Conservation (phyloP, 352 stramenopile species). For the Thalassiosira exigua region DNA sequence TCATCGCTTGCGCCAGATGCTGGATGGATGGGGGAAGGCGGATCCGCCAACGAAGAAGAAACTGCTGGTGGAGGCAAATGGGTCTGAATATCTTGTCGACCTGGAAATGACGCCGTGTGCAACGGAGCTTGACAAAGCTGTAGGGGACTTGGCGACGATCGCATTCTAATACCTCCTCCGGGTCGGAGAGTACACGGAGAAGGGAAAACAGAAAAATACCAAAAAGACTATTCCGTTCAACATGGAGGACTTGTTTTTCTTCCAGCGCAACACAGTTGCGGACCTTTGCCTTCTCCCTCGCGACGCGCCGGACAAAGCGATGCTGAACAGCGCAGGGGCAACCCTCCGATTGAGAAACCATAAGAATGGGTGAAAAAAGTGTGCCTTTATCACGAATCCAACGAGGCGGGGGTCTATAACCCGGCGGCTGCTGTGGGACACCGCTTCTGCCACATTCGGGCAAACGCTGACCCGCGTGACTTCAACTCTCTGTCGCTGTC, state of each 20-base stretch:
- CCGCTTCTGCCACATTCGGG: background rate
- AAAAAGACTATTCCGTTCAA: conserved; percentile 28
- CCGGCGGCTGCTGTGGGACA: background rate
- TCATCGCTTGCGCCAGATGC: background rate
- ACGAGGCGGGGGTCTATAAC: background rate
- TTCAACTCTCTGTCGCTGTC: background rate
- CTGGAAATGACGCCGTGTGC: background rate
- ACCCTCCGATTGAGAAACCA: conserved; percentile 14
- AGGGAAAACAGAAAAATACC: conserved; percentile 26
- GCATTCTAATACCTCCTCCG: conserved; percentile 45
- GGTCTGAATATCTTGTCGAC: conserved; percentile 5
- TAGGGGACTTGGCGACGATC: conserved; percentile 29
- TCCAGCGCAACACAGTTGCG: background rate
- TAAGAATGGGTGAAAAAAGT: conserved; percentile 20
- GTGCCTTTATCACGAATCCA: conserved; percentile 8
- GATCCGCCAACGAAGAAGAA: conserved; percentile 30
- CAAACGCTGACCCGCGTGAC: background rate
- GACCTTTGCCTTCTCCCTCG: background rate
- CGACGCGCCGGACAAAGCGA: background rate
- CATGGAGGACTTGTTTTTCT: conserved; percentile 29
- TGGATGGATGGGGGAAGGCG: conserved; percentile 22
- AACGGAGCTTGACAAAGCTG: background rate
- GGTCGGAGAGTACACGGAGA: background rate
- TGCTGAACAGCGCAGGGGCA: background rate
- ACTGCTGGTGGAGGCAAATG: conserved; percentile 21